A percentile compares a stretch with the other conserved stretches of the same genome.
These are phyloP conservation scores for Colletotrichum destructivum DNA, from an alignment of 2,329 filamentous ascomycete species.

Conservation along the genomic window DNA sequence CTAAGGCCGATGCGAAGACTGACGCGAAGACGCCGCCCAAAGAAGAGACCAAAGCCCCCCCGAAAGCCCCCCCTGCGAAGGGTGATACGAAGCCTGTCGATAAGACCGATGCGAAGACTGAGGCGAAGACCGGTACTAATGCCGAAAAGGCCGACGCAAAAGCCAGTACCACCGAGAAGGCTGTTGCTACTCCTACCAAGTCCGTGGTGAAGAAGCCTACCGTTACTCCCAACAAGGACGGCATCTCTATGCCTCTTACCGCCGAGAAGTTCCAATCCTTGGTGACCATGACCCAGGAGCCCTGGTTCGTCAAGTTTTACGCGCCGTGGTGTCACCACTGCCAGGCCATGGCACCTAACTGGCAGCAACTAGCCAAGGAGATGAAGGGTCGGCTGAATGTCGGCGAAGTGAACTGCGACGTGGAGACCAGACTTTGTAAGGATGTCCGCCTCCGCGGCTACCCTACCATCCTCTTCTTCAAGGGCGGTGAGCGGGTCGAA, in stretches of 20 bases:
- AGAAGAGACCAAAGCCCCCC: constrained; percentile 43
- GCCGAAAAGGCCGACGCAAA: constrained; percentile 42
- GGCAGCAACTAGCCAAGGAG: constrained; percentile 90
- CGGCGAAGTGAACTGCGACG: constrained; percentile 96
- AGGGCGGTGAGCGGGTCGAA: constrained; percentile 90
- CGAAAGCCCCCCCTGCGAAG: constrained; percentile 36
- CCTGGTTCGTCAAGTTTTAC: constrained; percentile 99
- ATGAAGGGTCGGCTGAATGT: constrained; percentile 93
- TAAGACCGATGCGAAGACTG: constrained; percentile 52
- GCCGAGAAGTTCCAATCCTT: constrained; percentile 88
- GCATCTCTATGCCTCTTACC: constrained; percentile 81
- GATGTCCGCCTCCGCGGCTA: constrained; percentile 85
- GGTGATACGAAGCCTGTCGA: constrained; percentile 44
- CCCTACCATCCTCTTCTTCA: constrained; percentile 94
- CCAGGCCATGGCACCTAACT: constrained; percentile 90
- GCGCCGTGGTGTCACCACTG: constrained; percentile 98
- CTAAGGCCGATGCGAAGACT: constrained; percentile 48
- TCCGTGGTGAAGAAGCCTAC: constrained; percentile 63
- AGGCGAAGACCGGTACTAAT: constrained; percentile 38
- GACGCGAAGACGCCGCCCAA: constrained; percentile 46
- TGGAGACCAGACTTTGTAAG: constrained; percentile 90
- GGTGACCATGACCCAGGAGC: constrained; percentile 89
- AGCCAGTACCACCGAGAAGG: constrained; percentile 43
- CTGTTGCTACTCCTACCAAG: constrained; percentile 54
- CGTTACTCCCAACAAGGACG: constrained; percentile 79